phyloP scores from a whole-genome alignment of 106 monocot genomes.

The Amphibolis antarctica region DNA sequence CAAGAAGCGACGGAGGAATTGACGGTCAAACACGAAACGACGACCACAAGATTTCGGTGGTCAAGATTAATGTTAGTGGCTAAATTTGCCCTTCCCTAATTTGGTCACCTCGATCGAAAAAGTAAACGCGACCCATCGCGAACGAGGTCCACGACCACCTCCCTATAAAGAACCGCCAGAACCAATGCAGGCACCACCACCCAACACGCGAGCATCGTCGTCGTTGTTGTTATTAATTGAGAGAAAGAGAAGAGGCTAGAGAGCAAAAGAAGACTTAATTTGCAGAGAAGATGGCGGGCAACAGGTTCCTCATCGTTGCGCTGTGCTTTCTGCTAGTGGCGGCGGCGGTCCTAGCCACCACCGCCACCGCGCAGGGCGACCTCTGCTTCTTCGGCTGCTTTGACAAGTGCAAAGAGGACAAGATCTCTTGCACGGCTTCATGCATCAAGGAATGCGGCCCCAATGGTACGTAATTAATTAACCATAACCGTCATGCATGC shows the following conservation, averaged over 20 bases:
- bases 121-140: too few relatives aligned
- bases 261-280: too few relatives aligned
- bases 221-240: background rate
- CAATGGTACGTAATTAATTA: background rate
- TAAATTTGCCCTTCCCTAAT: too few relatives aligned
- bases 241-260: background rate
- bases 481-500: too few relatives aligned
- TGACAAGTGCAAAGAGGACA: background rate
- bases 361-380: background rate
- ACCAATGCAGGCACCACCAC: background rate
- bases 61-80: too few relatives aligned
- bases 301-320: background rate
- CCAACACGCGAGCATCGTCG: background rate
- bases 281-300: background rate
- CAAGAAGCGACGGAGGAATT: too few relatives aligned
- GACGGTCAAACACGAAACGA: too few relatives aligned
- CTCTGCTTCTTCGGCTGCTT: conserved; percentile 5
- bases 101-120: too few relatives aligned
- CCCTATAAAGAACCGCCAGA: too few relatives aligned
- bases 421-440: background rate
- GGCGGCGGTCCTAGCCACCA: background rate
- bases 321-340: conserved; percentile 1
- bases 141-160: too few relatives aligned
- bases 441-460: background rate
- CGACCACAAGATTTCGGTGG: too few relatives aligned